A percentile compares a stretch with the other conserved stretches of the same genome.
Conservation (phyloP, 768 basidiomycete genomes). For the Lactifluus hygrophoroides region DNA sequence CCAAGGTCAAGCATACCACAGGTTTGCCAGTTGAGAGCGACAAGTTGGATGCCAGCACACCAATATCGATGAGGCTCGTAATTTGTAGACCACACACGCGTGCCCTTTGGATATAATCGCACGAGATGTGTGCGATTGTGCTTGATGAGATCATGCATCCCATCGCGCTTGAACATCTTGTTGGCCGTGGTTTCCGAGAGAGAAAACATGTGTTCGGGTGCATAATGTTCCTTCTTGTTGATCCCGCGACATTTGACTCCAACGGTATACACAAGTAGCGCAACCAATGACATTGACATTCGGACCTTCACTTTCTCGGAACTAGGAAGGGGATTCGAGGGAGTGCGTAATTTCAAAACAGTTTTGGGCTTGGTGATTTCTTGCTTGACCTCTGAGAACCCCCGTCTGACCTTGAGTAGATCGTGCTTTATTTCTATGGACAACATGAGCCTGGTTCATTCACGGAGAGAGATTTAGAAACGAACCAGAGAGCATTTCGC, state of each 20-base stretch:
- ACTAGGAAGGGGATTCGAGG: conserved; percentile 4
- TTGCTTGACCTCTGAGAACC: conserved; percentile 29
- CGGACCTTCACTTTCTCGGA: conserved; percentile 37
- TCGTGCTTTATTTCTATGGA: conserved; percentile 9
- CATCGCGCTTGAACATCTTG: conserved; percentile 60
- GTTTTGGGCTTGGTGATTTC: conserved; percentile 34
- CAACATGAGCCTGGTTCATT: conserved; percentile 1
- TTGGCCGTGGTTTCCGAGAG: conserved; percentile 79
- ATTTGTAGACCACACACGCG: conserved; percentile 73
- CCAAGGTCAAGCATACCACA: conserved; percentile 50
- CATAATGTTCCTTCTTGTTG: conserved; percentile 78
- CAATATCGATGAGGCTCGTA: conserved; percentile 86
- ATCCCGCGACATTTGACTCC: conserved; percentile 92
- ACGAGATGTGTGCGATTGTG: conserved; percentile 81
- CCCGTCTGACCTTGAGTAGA: conserved; percentile 21
- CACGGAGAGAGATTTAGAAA: neutral
- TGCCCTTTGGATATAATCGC: conserved; percentile 80
- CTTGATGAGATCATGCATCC: conserved; percentile 62
- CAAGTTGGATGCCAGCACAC: conserved; percentile 82
- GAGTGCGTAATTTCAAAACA: conserved; percentile 27
- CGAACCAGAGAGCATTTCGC: conserved; percentile 20
- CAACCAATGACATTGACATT: conserved; percentile 68
- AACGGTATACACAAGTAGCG: conserved; percentile 85
- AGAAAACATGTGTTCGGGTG: conserved; percentile 85
- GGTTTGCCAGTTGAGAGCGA: conserved; percentile 97